A percentile compares a stretch with the other conserved stretches of the same genome.
phyloP scores from a whole-genome alignment of 306 rosid species.

The Purshia tridentata region DNA sequence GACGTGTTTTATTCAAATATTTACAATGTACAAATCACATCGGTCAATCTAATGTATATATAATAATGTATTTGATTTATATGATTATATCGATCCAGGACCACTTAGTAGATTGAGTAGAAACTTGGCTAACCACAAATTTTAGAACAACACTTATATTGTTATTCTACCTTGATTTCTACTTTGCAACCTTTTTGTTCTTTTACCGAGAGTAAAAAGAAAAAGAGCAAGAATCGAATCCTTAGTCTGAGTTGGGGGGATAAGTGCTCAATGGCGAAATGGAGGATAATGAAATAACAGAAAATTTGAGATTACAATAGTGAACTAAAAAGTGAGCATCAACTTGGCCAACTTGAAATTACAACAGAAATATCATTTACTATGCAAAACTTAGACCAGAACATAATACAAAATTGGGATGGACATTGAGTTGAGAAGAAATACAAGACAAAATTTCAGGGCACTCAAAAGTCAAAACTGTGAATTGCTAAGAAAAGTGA shows the following conservation, averaged over 20 bases:
- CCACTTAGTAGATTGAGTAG: no score
- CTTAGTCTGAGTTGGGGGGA: no score
- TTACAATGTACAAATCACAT: background rate
- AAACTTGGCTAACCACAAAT: no score
- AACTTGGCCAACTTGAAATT: slow-evolving; percentile 3
- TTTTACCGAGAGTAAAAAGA: no score
- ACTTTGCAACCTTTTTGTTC: no score
- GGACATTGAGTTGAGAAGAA: background rate
- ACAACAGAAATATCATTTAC: background rate
- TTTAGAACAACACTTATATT: no score
- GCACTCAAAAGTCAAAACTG: slow-evolving; percentile 53
- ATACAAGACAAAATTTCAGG: background rate
- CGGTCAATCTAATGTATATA: background rate
- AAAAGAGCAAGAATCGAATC: no score
- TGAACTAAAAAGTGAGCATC: background rate
- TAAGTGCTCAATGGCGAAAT: no score
- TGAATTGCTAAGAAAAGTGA: slow-evolving; percentile 74
- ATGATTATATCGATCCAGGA: no score
- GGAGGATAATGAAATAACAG: no score
- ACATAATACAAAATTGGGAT: slow-evolving; percentile 20
- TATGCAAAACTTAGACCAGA: background rate
- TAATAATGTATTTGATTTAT: background rate
- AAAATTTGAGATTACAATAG: no score
- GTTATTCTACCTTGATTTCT: no score
- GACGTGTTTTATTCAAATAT: background rate